phyloP scores from a whole-genome alignment of 1,284 basidiomycete species.

The Irpex rosettiformis region DNA sequence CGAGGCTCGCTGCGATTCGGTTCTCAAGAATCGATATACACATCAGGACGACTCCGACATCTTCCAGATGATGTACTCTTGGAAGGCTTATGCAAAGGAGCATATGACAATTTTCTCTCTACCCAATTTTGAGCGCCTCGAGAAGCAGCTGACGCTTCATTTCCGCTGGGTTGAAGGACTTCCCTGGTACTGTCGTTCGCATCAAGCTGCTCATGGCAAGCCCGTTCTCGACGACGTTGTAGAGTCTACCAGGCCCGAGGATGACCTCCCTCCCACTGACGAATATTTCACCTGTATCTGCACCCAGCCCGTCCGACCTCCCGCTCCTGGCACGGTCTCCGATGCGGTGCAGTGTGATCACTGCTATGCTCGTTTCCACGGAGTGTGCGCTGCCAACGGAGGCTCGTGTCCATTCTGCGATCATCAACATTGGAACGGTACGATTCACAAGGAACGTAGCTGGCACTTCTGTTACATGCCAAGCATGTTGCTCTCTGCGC shows the following conservation, averaged over 20 bases:
- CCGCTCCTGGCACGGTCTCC: slow-evolving; percentile 63
- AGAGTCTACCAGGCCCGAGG: slow-evolving; percentile 66
- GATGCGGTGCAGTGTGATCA: slow-evolving; percentile 86
- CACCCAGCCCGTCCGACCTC: slow-evolving; percentile 66
- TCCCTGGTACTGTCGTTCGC: slow-evolving; percentile 72
- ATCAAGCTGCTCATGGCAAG: slow-evolving; percentile 57
- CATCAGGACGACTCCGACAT: slow-evolving; percentile 54
- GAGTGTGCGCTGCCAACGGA: slow-evolving; percentile 77
- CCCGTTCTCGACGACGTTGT: slow-evolving; percentile 68
- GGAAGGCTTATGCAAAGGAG: slow-evolving; percentile 66
- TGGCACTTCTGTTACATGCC: slow-evolving; percentile 80
- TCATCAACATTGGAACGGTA: slow-evolving; percentile 83
- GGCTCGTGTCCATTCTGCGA: slow-evolving; percentile 87
- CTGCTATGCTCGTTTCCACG: slow-evolving; percentile 80
- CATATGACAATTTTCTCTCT: slow-evolving; percentile 70
- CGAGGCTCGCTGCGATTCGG: slow-evolving; percentile 68
- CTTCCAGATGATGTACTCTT: slow-evolving; percentile 66
- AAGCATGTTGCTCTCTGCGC: slow-evolving; percentile 60
- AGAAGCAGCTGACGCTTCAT: slow-evolving; percentile 61
- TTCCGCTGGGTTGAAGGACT: slow-evolving; percentile 67
- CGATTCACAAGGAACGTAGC: slow-evolving; percentile 72
- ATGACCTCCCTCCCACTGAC: slow-evolving; percentile 70
- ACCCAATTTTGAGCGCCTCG: slow-evolving; percentile 67
- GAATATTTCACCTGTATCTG: slow-evolving; percentile 84
- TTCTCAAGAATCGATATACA: slow-evolving; percentile 61